Conservation (phyloP, 441 rosid species). For the Gossypium laxum region DNA sequence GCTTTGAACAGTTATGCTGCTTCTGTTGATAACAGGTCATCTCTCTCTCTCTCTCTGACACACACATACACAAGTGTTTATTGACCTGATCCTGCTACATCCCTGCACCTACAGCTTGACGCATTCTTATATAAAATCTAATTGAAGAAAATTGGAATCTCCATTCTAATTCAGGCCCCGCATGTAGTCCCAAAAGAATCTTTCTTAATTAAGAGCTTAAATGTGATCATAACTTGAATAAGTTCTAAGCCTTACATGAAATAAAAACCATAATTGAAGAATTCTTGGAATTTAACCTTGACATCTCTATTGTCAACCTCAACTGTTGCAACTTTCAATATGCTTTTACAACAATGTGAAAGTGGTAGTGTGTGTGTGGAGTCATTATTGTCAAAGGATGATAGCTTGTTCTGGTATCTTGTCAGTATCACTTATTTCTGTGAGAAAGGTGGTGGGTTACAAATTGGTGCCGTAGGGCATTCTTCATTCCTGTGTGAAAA, state of each 20-base stretch:
- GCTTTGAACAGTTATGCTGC: conserved; percentile 80
- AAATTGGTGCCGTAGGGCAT: neutral
- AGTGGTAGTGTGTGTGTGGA: neutral
- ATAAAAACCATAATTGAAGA: neutral
- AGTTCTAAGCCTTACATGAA: neutral
- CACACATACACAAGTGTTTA: neutral
- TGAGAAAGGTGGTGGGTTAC: neutral
- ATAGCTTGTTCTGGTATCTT: neutral
- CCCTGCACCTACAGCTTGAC: neutral
- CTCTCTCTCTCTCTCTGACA: conserved; percentile 19
- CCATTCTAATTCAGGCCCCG: neutral
- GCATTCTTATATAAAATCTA: neutral
- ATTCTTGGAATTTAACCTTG: conserved; percentile 7
- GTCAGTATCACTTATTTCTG: neutral
- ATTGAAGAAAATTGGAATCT: neutral
- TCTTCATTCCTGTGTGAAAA: neutral
- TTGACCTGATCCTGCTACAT: neutral
- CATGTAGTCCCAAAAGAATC: neutral
- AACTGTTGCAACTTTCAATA: neutral
- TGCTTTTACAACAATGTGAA: neutral
- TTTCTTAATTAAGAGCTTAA: neutral
- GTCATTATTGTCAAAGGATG: neutral
- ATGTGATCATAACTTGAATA: neutral
- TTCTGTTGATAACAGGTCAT: conserved; percentile 72
- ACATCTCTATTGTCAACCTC: neutral